Percentiles rank a stretch among this genome's conserved stretches.
Evolutionary conservation across 2,329 filamentous ascomycete genomes (phyloP).

Genomic region (Xylariomycetidae sp.): DNA sequence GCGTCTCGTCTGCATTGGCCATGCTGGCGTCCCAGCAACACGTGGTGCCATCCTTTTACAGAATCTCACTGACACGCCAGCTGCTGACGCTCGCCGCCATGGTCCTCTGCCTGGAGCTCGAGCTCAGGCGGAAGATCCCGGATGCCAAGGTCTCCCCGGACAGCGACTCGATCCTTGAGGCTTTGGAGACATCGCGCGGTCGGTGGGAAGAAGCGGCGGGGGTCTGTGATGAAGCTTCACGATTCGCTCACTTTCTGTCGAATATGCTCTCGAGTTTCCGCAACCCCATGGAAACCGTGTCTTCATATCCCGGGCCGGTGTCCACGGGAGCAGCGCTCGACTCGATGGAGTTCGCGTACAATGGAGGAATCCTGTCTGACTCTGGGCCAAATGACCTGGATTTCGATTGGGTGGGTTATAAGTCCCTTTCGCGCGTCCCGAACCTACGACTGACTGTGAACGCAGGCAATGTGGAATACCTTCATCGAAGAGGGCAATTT

Average conservation of each 20-base stretch:
- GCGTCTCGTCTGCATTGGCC: slow-evolving; percentile 20
- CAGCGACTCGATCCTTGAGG: slow-evolving; percentile 6
- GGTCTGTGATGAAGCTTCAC: slow-evolving; percentile 10
- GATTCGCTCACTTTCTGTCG: slow-evolving; percentile 6
- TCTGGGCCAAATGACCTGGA: slow-evolving; percentile 13
- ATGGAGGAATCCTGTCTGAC: slow-evolving; percentile 4
- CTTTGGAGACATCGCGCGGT: slow-evolving; percentile 10
- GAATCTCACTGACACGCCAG: slow-evolving; percentile 18
- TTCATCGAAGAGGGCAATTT: slow-evolving; percentile 20
- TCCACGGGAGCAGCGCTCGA: background rate
- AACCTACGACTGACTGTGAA: slow-evolving; percentile 1
- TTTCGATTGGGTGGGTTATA: slow-evolving; percentile 24
- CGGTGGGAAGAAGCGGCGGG: slow-evolving; percentile 7
- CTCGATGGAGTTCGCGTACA: background rate
- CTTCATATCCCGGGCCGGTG: background rate
- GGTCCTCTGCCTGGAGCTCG: slow-evolving; percentile 18
- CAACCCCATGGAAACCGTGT: background rate
- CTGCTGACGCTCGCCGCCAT: slow-evolving; percentile 20
- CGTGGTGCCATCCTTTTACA: slow-evolving; percentile 15
- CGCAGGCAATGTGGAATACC: slow-evolving; percentile 20
- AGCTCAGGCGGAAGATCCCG: slow-evolving; percentile 8
- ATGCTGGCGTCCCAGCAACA: slow-evolving; percentile 16
- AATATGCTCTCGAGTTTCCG: slow-evolving; percentile 9
- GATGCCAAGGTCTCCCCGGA: slow-evolving; percentile 4
- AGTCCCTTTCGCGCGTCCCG: background rate